Base-by-base conservation (phyloP, 2,329 filamentous ascomycete genomes). In the Ophiobolus disseminans region DNA sequence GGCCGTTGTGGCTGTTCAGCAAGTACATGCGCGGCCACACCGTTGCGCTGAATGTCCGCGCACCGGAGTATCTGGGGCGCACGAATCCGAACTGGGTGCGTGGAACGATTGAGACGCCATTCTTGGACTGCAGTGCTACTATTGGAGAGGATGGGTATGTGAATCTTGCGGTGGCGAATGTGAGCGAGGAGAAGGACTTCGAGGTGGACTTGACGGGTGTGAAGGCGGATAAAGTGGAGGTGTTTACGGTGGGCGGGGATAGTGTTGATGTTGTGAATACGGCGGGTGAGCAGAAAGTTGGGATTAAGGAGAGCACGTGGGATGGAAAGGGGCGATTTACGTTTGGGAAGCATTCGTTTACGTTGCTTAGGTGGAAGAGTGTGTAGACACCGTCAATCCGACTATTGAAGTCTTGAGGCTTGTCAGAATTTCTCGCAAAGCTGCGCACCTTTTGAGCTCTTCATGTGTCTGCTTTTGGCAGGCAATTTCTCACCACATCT, bases 1-100 rank as follows among this genome's bases (percentile, higher is more conserved):
- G 86, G 85, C 86, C 88, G 5, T 76, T 90, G 38, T 78, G 86
- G 48, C 78, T 91, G 21, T 90, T 88, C 72, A 82, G 80, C 60
- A 80, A 79, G 62, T 87, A 84, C 69, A 92, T 93, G 89, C 84
- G 87, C 25, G 90, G 90, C 2, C 82, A 81, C 66, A 86, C 86
- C 0, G 72, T 93, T 2, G 84, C 82, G 3, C 76, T 85, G 3
- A 85, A 91, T 69, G 82, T 92, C 5, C 78, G 80, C 4, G 80
- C 80, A 39, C 79, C 78, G 1, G 80, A 82, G 25, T 93, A 91
- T 64, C 78, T 80, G 13, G 89, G 89, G 1, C 77, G 76, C n/a
- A 89, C 86, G 1, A 75, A 81, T 48, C 87, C 87, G 2, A 76
- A 68, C 25, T 90, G 87, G 86, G 77, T 89, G 46, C 76, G 83